Evolutionary conservation across 768 basidiomycete genomes (phyloP), one percentile per base, ranked within the genome.

Genomic region (Clitopilus hobsonii): DNA sequence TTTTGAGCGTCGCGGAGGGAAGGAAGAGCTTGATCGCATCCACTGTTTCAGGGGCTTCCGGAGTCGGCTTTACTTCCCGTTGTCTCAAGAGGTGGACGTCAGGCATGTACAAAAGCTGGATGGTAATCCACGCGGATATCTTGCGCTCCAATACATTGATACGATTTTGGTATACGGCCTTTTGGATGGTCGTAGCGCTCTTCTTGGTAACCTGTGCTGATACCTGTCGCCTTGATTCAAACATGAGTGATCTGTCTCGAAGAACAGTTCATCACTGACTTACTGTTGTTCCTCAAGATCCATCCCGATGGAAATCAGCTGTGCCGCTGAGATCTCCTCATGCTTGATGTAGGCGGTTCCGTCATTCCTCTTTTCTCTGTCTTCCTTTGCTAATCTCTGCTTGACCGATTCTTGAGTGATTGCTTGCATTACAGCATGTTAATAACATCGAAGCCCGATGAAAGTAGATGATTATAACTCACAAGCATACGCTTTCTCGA

Each of bases 51-150:
- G 25, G 28, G 27, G 23, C 29, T 26, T 7, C 8, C 7, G 11
- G 25, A 18, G 11, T 20, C 28, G 14, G 28, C 28, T 14, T 18
- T 47, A 18, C 20, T 7, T 24, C 16, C 23, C 7, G 16, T 11
- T 1, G 38, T 18, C 20, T 26, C 6, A 22, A 41, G 20, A 5
- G n/a, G 10, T 13, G 16, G 23, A 53, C n/a, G n/a, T n/a, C 50
- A 22, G 60, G 60, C 1, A 63, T 60, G 24, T 63, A 63, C 11
- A 61, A 50, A 3, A 60, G 51, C 36, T 63, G 58, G 14, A 60
- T 48, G 2, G 30, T 29, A 7, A 61, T 60, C 58, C 62, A 63
- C 3, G 58, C 24, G 4, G 0, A n/a, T 3, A 63, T 58, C 27
- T 58, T 59, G 0, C 57, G 38, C 6, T 32, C 52, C 1, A 63